Base-by-base conservation (phyloP, 148 eudicot species). In the Salicornia ramosissima region DNA sequence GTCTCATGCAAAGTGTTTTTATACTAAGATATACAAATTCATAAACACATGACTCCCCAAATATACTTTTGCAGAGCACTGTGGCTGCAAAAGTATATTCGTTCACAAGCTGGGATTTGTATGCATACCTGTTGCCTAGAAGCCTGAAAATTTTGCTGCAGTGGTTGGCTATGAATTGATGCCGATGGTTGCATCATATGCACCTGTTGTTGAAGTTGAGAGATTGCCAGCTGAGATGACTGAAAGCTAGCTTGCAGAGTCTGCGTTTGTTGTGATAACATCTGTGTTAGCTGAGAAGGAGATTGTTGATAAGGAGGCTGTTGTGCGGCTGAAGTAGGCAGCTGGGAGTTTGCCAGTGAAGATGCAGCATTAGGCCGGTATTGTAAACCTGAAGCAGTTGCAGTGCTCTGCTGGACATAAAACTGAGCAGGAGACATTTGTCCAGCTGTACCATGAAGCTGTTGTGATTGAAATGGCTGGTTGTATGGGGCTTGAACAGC, bases 241-340 rank as follows among this genome's bases (percentile, higher is more conserved):
- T 94, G 97, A 42, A 84, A 87, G 54, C 90, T 90, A 13, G 96
- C 98, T 80, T 90, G 92, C 39, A 94, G 81, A 69, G 80, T 74
- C 72, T 94, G 97, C n/a, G 84, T 86, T 81, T 90, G 98, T 66
- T 90, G 97, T 15, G 98, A 87, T 74, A 94, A 75, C 97, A 90
- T 87, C 85, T 90, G 96, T 62, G 92, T 92, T 78, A 90, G 73
- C 65, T 85, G 91, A 59, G 98, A 88, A 71, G 96, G 84, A 75
- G 98, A 75, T 54, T 90, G 96, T 45, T 84, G 83, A 42, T 66
- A 68, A 28, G 83, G 76, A 33, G 77, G 78, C 66, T 83, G 86
- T 70, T 82, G 89, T 62, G 72, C 60, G 34, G 74, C 34, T 50
- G 69, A 49, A 65, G 82, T 77, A 69, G 83, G 66, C 69, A 61